These are phyloP conservation scores for Cornus controversa DNA, from an alignment of 148 eudicot genomes.

Conservation along the genomic window DNA sequence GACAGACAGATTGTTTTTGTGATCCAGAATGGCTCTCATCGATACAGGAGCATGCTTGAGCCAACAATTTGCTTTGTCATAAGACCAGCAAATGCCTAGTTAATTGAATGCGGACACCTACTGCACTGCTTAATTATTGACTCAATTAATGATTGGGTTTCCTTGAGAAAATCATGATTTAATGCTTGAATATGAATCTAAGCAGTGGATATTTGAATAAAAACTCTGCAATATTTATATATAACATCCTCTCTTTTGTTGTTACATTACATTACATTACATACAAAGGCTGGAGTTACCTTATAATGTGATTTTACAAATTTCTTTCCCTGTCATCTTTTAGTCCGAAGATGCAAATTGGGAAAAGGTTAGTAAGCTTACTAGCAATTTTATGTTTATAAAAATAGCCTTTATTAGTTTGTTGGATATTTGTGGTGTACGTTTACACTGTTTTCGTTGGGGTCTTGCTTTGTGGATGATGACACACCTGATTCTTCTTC, in stretches of 20 bases:
- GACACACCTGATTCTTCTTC: conserved; percentile 31
- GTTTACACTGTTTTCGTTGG: conserved; percentile 17
- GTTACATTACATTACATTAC: too few species aligned
- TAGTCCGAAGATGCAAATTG: not conserved
- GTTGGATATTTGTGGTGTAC: conserved; percentile 7
- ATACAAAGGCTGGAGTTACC: not conserved
- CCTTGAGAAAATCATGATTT: not conserved
- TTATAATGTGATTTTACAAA: not conserved
- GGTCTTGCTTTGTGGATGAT: conserved; percentile 19
- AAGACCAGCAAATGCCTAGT: too few species aligned
- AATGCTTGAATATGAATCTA: not conserved
- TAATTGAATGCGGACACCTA: too few species aligned
- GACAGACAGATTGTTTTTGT: not conserved
- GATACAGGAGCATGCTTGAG: not conserved
- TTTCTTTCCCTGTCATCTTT: not conserved
- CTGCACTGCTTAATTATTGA: too few species aligned
- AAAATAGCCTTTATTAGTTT: too few species aligned
- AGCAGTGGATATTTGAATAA: not conserved
- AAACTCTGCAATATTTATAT: not conserved
- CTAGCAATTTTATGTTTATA: not conserved
- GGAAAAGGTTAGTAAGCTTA: not conserved
- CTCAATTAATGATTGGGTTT: not conserved
- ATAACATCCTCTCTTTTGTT: not conserved
- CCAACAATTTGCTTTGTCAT: too few species aligned
- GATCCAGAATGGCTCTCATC: not conserved